These are phyloP conservation scores for Solanum pimpinellifolium DNA, from an alignment of 257 asterid species.

Conservation along the genomic window DNA sequence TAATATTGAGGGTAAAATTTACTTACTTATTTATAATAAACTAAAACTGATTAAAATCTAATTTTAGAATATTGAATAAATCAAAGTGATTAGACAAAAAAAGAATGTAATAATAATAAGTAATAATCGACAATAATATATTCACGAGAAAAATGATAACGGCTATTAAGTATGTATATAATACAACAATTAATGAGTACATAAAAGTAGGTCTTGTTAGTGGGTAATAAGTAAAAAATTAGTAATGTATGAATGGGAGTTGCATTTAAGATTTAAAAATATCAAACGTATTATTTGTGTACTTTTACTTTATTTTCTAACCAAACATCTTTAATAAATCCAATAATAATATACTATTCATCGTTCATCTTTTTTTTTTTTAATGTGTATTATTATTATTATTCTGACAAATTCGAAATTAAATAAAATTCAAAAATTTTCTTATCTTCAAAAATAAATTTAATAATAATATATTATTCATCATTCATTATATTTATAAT, in stretches of 20 bases:
- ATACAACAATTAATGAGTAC: not conserved
- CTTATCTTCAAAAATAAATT: not conserved
- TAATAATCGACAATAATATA: no score
- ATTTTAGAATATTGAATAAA: no score
- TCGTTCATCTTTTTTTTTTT: not conserved
- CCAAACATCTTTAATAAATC: not conserved
- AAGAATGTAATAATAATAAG: not conserved
- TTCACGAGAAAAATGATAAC: not conserved
- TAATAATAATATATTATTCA: not conserved
- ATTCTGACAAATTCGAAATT: not conserved
- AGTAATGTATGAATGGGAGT: not conserved
- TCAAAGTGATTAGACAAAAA: no score
- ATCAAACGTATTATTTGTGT: not conserved
- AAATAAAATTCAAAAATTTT: not conserved
- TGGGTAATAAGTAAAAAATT: not conserved
- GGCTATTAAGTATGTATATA: not conserved
- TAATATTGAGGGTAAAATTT: not conserved
- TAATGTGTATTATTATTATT: not conserved
- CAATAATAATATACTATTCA: not conserved
- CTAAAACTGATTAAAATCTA: not conserved
- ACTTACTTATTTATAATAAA: not conserved
- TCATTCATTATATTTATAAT: no score
- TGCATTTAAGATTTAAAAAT: not conserved
- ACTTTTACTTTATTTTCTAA: not conserved
- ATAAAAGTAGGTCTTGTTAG: not conserved